Conservation (phyloP, 176 grass and related monocot genomes). For the Avena insularis region DNA sequence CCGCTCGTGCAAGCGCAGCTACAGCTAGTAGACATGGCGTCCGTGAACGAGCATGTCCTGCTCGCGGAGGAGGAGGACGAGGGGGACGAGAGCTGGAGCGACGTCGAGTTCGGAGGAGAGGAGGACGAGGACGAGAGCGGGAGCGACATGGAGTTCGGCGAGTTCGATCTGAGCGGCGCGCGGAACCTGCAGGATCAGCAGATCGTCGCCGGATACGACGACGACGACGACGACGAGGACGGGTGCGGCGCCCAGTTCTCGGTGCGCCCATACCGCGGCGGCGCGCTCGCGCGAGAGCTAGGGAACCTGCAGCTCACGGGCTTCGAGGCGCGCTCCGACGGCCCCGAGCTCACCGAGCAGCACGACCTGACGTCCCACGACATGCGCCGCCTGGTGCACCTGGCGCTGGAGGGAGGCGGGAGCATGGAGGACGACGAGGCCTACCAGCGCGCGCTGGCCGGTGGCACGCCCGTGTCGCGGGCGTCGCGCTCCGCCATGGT, state of each 20-base stretch:
- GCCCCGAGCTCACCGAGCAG: constrained; percentile 10
- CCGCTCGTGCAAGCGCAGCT: background rate
- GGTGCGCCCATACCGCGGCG: constrained; percentile 16
- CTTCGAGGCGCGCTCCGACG: constrained; percentile 27
- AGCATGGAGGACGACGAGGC: constrained; percentile 26
- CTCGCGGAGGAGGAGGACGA: background rate
- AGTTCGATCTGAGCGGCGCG: background rate
- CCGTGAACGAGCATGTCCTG: background rate
- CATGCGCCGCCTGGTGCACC: background rate
- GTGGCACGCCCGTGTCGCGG: background rate
- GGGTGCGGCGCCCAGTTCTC: background rate
- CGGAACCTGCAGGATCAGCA: background rate
- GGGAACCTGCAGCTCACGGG: constrained; percentile 13
- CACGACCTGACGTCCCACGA: constrained; percentile 26
- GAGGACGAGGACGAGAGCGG: constrained; percentile 10
- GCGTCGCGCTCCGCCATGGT: background rate
- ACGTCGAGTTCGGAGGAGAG: background rate
- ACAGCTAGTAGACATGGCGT: background rate
- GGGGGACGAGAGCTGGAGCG: background rate
- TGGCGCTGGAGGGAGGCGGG: background rate
- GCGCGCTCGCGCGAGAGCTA: background rate
- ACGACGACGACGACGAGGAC: background rate
- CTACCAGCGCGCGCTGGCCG: constrained; percentile 29
- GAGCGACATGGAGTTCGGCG: constrained; percentile 37
- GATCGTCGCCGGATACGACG: background rate